phyloP scores from a whole-genome alignment of 768 basidiomycete genomes.

The Sutorius australiensis region DNA sequence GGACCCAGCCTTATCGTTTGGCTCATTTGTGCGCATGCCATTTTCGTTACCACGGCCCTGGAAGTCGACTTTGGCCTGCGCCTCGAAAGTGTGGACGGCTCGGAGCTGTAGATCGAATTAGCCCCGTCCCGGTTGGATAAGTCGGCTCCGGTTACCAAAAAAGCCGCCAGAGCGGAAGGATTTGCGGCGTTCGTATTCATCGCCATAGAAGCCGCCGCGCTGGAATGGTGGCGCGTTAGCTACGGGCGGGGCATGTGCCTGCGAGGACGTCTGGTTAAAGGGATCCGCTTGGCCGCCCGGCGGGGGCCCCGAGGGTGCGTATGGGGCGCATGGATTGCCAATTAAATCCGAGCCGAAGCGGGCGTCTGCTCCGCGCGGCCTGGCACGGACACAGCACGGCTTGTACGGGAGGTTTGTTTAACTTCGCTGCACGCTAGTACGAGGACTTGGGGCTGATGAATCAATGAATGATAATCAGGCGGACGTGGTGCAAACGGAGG shows the following conservation, averaged over 20 bases:
- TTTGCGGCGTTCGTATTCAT: slow-evolving; percentile 72
- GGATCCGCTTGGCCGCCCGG: slow-evolving; percentile 50
- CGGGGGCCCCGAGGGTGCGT: slow-evolving; percentile 47
- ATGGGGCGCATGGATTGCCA: slow-evolving; percentile 76
- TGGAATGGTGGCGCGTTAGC: slow-evolving; percentile 79
- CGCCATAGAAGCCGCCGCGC: slow-evolving; percentile 70
- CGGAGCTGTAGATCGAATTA: slow-evolving; percentile 79
- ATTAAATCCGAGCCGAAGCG: slow-evolving; percentile 55
- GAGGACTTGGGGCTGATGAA: no score
- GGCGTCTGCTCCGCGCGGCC: slow-evolving; percentile 67
- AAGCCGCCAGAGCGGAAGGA: slow-evolving; percentile 74
- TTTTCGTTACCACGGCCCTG: slow-evolving; percentile 75
- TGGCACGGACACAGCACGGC: no score
- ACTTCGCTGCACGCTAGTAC: no score
- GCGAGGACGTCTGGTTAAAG: slow-evolving; percentile 50
- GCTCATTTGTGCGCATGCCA: slow-evolving; percentile 73
- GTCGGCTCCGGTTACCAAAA: slow-evolving; percentile 72
- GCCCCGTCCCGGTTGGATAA: slow-evolving; percentile 77
- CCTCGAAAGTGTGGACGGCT: slow-evolving; percentile 88
- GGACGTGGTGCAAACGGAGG: no score
- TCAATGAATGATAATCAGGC: no score
- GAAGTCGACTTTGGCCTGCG: no score
- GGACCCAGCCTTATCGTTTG: slow-evolving; percentile 91
- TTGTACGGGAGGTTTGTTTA: no score
- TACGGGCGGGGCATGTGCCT: slow-evolving; percentile 79